Evolutionary conservation across 331 rosid genomes (phyloP).

Genomic region (Telfairia occidentalis): DNA sequence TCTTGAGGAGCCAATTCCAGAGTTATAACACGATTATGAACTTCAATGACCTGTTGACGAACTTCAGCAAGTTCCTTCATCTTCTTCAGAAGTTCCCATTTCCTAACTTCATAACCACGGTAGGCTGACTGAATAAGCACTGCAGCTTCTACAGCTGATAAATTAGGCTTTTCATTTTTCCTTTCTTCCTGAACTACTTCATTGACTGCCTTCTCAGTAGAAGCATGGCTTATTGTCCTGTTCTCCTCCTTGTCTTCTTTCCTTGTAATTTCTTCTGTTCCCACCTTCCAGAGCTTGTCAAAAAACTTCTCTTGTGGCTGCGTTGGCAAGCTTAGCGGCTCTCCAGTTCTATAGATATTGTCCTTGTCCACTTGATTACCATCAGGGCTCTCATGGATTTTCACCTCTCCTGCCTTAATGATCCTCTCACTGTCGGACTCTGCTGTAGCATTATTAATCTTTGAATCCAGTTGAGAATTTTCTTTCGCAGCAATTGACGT

Average conservation of each 20-base stretch:
- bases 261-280: background rate
- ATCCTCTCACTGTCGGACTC: constrained; percentile 14
- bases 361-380: background rate
- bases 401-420: constrained; percentile 15
- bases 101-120: constrained; percentile 53
- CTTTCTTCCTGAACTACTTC: constrained; percentile 1
- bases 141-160: constrained; percentile 51
- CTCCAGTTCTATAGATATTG: background rate
- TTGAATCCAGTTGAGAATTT: background rate
- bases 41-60: constrained; percentile 25
- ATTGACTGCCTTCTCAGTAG: background rate
- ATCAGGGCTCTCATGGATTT: constrained; percentile 10
- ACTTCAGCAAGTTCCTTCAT: constrained; percentile 54
- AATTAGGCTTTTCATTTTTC: background rate
- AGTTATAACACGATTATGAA: constrained; percentile 26
- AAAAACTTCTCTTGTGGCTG: background rate
- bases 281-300: background rate
- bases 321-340: background rate
- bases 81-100: constrained; percentile 60
- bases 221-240: background rate
- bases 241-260: background rate
- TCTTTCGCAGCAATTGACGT: background rate
- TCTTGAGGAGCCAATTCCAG: constrained; percentile 28
- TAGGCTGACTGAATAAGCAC: constrained; percentile 52
- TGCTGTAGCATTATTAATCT: background rate